These are phyloP conservation scores for Euclidium syriacum DNA, from an alignment of 345 rosid genomes.

Conservation along the genomic window DNA sequence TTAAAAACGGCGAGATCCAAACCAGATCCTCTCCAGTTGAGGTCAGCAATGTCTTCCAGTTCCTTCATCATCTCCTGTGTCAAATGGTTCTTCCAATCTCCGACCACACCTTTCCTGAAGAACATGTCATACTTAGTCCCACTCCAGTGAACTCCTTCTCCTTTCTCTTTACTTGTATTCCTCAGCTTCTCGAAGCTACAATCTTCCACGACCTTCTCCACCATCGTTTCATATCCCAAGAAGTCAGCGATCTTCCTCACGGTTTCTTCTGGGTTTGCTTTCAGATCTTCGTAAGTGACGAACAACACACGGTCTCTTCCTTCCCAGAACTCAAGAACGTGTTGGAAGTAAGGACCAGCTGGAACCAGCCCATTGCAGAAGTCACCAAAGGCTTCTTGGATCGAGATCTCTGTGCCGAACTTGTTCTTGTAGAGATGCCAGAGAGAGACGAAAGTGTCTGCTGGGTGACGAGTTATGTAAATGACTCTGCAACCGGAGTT, in stretches of 20 bases:
- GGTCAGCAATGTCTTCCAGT: conserved; percentile 24
- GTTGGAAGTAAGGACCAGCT: conserved; percentile 37
- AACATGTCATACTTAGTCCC: conserved; percentile 16
- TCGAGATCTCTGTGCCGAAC: conserved; percentile 19
- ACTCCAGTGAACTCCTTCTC: conserved; percentile 20
- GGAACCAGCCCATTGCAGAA: conserved; percentile 32
- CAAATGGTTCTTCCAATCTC: conserved; percentile 41
- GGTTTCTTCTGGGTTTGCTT: conserved; percentile 11
- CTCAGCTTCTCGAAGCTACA: conserved; percentile 40
- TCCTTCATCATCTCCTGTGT: conserved; percentile 32
- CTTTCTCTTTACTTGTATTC: conserved; percentile 27
- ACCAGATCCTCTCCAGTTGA: conserved; percentile 23
- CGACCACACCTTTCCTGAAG: conserved; percentile 40
- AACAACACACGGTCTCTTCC: conserved; percentile 31
- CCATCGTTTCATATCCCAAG: conserved; percentile 31
- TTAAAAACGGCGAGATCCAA: conserved; percentile 28
- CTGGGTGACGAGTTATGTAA: conserved; percentile 31
- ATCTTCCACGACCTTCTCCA: conserved; percentile 22
- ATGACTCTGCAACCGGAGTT: conserved; percentile 23
- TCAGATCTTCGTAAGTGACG: conserved; percentile 38
- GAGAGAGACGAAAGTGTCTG: conserved; percentile 30
- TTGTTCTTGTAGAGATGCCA: conserved; percentile 28
- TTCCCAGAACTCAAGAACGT: conserved; percentile 35
- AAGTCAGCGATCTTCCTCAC: conserved; percentile 35
- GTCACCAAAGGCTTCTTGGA: conserved; percentile 31